These are phyloP conservation scores for Colletotrichum gigasporum DNA, from an alignment of 2,329 filamentous ascomycete genomes.

Conservation along the genomic window DNA sequence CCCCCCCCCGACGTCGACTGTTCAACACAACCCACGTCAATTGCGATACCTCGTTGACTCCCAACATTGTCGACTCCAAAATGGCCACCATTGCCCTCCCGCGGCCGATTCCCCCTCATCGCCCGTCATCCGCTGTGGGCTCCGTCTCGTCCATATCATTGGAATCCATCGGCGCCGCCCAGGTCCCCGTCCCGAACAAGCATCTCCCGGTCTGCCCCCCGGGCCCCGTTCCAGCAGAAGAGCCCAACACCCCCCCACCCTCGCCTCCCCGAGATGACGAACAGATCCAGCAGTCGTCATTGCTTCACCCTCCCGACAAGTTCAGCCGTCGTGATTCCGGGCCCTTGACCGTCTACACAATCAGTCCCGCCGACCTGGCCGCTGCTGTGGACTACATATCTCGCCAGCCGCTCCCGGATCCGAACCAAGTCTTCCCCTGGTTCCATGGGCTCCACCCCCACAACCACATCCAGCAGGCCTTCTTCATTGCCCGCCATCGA, in stretches of 20 bases:
- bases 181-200: constrained; percentile 77
- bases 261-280: constrained; percentile 63
- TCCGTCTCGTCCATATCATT: constrained; percentile 43
- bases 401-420: constrained; percentile 83
- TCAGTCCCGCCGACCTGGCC: constrained; percentile 74
- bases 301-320: constrained; percentile 77
- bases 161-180: constrained; percentile 47
- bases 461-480: constrained; percentile 88
- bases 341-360: constrained; percentile 73
- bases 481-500: constrained; percentile 83
- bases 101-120: constrained; percentile 56
- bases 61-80: not conserved
- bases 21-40: not conserved
- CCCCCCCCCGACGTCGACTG: not conserved
- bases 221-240: constrained; percentile 69
- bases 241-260: constrained; percentile 69
- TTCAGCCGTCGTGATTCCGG: constrained; percentile 64
- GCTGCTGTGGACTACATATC: constrained; percentile 80
- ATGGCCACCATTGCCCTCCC: constrained; percentile 66
- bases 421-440: constrained; percentile 94
- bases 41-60: not conserved
- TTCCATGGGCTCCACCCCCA: constrained; percentile 90
- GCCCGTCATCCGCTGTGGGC: constrained; percentile 49
- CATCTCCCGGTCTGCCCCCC: constrained; percentile 91
- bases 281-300: constrained; percentile 68